A percentile compares a stretch with the other conserved stretches of the same genome.
These are phyloP conservation scores for Lipomyces mesembrius DNA, from an alignment of 805 yeast genomes.

Conservation along the genomic window DNA sequence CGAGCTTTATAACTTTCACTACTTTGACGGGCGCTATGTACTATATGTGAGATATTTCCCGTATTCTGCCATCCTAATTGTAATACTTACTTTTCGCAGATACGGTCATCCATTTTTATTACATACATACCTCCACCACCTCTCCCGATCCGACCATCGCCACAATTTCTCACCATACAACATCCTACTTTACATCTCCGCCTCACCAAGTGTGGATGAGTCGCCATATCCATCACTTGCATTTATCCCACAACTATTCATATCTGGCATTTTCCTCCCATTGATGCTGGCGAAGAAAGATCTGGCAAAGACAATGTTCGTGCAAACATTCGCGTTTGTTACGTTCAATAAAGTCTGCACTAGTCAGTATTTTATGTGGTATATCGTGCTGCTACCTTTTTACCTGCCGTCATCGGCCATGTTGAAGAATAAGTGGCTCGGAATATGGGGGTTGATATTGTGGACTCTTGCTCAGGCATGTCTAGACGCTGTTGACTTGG, in stretches of 20 bases:
- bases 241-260: slow-evolving; percentile 77
- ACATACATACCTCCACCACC: slow-evolving; percentile 82
- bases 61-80: not conserved
- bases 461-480: slow-evolving; percentile 62
- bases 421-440: slow-evolving; percentile 43
- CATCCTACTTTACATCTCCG: slow-evolving; percentile 57
- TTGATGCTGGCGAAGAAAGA: slow-evolving; percentile 51
- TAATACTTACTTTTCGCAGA: slow-evolving; percentile 7
- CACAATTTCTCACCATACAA: slow-evolving; percentile 94
- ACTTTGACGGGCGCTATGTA: slow-evolving; percentile 65
- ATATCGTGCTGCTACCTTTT: slow-evolving; percentile 80
- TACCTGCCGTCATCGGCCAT: slow-evolving; percentile 52
- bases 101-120: slow-evolving; percentile 78
- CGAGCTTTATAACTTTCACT: slow-evolving; percentile 53
- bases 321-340: slow-evolving; percentile 80
- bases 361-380: slow-evolving; percentile 96
- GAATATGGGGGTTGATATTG: slow-evolving; percentile 50
- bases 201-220: slow-evolving; percentile 40
- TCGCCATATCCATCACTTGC: slow-evolving; percentile 60
- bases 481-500: too few species aligned
- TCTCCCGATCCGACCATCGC: slow-evolving; percentile 84
- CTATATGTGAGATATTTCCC: slow-evolving; percentile 39
- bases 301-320: slow-evolving; percentile 61
- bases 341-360: slow-evolving; percentile 84
- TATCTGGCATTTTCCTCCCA: slow-evolving; percentile 67